phyloP scores from a whole-genome alignment of 2,329 filamentous ascomycete genomes.

The Phialophora expanda region DNA sequence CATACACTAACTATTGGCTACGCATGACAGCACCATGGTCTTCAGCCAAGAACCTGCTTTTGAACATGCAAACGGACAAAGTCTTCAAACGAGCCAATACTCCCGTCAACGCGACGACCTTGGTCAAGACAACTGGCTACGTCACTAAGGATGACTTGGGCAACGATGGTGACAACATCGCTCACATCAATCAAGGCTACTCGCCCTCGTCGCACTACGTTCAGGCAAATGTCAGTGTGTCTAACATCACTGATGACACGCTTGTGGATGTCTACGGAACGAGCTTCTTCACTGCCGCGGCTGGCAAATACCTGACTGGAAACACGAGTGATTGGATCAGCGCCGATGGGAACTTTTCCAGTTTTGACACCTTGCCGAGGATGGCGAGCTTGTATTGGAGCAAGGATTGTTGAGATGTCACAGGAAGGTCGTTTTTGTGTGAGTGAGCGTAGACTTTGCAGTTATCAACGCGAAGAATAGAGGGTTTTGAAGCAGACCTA shows the following conservation, averaged over 20 bases:
- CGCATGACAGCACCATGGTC: slow-evolving; percentile 44
- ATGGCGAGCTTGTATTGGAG: slow-evolving; percentile 34
- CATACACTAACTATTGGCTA: slow-evolving; percentile 43
- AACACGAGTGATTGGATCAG: slow-evolving; percentile 35
- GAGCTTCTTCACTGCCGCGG: slow-evolving; percentile 35
- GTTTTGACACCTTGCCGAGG: slow-evolving; percentile 35
- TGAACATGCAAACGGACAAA: slow-evolving; percentile 42
- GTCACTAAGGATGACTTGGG: slow-evolving; percentile 46
- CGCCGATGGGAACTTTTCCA: slow-evolving; percentile 32
- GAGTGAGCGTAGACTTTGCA: not conserved
- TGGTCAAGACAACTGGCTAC: slow-evolving; percentile 40
- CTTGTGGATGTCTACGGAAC: slow-evolving; percentile 37
- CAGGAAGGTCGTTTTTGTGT: not conserved
- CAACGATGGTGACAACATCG: slow-evolving; percentile 44
- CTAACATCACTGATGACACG: slow-evolving; percentile 28
- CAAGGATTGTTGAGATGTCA: slow-evolving; percentile 32
- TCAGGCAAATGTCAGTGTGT: slow-evolving; percentile 42
- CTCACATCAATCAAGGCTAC: slow-evolving; percentile 41
- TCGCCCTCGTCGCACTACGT: slow-evolving; percentile 41
- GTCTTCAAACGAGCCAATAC: slow-evolving; percentile 37
- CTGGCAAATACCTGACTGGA: slow-evolving; percentile 32
- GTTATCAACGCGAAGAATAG: not conserved
- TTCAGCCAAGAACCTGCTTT: slow-evolving; percentile 41
- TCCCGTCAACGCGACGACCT: slow-evolving; percentile 34
- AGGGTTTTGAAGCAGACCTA: not conserved